Percentiles rank a stretch among this genome's conserved stretches.
Evolutionary conservation across 129 eudicot species (phyloP).

Genomic region (Tanacetum coccineum): DNA sequence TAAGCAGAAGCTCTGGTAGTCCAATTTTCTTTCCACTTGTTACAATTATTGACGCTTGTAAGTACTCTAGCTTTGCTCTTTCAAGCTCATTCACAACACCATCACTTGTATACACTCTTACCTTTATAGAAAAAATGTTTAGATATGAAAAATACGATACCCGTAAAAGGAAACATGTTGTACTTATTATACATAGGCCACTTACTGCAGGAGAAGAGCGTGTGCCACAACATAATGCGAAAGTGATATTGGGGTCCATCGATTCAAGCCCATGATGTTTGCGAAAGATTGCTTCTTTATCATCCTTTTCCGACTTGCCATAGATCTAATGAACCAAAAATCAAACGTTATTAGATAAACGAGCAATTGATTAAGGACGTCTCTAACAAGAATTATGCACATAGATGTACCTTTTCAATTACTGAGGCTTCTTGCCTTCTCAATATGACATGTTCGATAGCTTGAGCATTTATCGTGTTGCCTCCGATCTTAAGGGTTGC

Average conservation of each 20-base stretch:
- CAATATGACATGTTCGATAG: constrained; percentile 72
- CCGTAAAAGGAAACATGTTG: neutral
- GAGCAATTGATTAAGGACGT: neutral
- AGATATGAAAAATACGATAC: neutral
- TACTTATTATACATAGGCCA: neutral
- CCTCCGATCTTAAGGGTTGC: constrained; percentile 87
- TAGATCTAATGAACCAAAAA: constrained; percentile 25
- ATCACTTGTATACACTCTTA: constrained; percentile 71
- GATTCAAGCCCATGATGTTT: constrained; percentile 63
- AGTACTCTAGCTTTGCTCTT: constrained; percentile 74
- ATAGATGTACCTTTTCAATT: constrained; percentile 53
- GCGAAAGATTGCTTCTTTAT: constrained; percentile 43
- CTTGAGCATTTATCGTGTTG: constrained; percentile 71
- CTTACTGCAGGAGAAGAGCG: constrained; percentile 92
- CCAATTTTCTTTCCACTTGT: constrained; percentile 61
- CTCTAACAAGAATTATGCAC: neutral
- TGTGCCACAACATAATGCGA: constrained; percentile 89
- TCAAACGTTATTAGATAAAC: constrained; percentile 13
- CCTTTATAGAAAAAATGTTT: constrained; percentile 32
- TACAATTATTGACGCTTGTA: constrained; percentile 78
- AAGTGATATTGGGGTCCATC: constrained; percentile 65
- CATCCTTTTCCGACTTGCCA: constrained; percentile 47
- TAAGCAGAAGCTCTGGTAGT: constrained; percentile 69
- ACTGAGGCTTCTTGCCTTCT: constrained; percentile 54
- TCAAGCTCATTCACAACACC: constrained; percentile 69